These are phyloP conservation scores for Xylaria grammica DNA, from an alignment of 495 filamentous ascomycete genomes.

Conservation along the genomic window DNA sequence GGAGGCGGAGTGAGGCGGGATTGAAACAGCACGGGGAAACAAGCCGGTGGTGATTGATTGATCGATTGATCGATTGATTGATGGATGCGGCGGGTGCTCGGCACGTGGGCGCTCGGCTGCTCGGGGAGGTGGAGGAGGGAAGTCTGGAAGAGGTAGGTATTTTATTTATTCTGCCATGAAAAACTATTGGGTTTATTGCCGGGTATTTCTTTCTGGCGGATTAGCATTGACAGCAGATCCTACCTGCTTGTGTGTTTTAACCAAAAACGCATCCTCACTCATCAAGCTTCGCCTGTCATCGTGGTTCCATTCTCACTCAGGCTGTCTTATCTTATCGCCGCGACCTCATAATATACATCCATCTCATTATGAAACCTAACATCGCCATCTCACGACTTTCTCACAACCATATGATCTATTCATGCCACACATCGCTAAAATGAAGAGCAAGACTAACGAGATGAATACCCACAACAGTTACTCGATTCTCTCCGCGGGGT, in stretches of 20 bases:
- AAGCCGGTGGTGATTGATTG: conserved; percentile 14
- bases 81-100: conserved; percentile 32
- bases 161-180: not conserved
- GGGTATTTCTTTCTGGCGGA: too few relatives aligned
- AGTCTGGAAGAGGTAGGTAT: conserved; percentile 68
- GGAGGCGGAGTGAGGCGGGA: not conserved
- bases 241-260: too few relatives aligned
- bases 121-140: conserved; percentile 68
- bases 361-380: not conserved
- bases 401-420: not conserved
- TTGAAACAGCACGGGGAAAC: not conserved
- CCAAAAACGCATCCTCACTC: too few relatives aligned
- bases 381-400: not conserved
- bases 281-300: not conserved
- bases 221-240: too few relatives aligned
- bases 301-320: conserved; percentile 8
- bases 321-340: conserved; percentile 38
- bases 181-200: too few relatives aligned
- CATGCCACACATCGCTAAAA: not conserved
- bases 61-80: conserved; percentile 11
- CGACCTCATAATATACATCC: not conserved
- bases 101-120: conserved; percentile 63
- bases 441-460: not conserved
- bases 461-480: conserved; percentile 33
- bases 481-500: conserved; percentile 54